Conservation (phyloP, 306 rosid genomes). For the Phaseolus lunatus region DNA sequence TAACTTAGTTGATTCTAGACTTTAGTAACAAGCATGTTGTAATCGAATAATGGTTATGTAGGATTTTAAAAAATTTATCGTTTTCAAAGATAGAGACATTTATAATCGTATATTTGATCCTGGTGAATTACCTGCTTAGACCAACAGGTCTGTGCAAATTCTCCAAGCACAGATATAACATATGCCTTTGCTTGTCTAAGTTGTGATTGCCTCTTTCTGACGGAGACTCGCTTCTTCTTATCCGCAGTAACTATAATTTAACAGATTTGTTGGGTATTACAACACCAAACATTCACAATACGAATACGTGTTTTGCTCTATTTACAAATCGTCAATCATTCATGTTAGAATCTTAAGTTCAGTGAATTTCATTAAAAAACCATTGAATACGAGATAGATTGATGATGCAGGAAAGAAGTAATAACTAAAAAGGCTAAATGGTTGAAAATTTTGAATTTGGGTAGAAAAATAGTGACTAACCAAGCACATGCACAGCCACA, state of each 20-base stretch:
- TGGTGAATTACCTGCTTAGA: constrained; percentile 69
- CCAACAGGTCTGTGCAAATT: constrained; percentile 72
- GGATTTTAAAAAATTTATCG: not conserved
- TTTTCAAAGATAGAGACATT: constrained; percentile 14
- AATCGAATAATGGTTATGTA: not conserved
- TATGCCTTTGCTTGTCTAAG: constrained; percentile 86
- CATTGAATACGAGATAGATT: not conserved
- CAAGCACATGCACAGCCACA: constrained; percentile 84
- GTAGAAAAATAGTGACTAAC: constrained; percentile 54
- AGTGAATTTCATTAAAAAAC: not conserved
- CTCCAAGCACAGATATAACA: constrained; percentile 91
- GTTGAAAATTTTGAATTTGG: not conserved
- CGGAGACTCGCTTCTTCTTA: constrained; percentile 55
- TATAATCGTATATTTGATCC: constrained; percentile 12
- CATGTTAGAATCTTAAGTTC: not conserved
- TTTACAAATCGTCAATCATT: not conserved
- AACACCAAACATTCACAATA: not conserved
- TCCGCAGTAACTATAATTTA: constrained; percentile 55
- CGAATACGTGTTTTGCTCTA: not conserved
- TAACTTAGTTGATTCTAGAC: constrained; percentile 10
- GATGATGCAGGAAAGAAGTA: not conserved
- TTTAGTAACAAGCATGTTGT: constrained; percentile 8
- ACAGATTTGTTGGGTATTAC: constrained; percentile 10
- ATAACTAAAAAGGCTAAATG: not conserved
- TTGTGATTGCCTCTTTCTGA: constrained; percentile 57